Evolutionary conservation across 331 rosid species (phyloP).

Genomic region (Dryas integrifolia): DNA sequence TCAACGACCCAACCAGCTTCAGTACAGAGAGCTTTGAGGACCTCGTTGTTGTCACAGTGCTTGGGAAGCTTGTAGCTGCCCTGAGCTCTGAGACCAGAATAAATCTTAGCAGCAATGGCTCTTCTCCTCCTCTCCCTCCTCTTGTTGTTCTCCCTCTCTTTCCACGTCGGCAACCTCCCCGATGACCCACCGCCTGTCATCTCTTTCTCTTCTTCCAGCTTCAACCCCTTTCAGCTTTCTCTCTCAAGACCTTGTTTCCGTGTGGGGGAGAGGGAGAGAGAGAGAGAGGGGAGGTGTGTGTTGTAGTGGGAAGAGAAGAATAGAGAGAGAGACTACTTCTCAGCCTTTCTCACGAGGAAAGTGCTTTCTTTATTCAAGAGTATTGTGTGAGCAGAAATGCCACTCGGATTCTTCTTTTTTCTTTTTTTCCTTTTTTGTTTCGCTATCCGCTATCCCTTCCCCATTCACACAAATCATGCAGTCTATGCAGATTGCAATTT

Average conservation of each 20-base stretch:
- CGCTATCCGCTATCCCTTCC: too few relatives aligned
- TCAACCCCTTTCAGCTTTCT: not conserved
- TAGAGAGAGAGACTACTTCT: not conserved
- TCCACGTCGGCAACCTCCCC: conserved; percentile 88
- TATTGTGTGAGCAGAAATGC: conserved; percentile 20
- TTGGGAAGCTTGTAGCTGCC: conserved; percentile 92
- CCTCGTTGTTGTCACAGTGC: conserved; percentile 96
- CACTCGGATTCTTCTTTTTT: not conserved
- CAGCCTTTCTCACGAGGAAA: conserved; percentile 30
- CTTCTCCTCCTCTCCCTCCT: conserved; percentile 85
- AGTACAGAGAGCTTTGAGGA: conserved; percentile 79
- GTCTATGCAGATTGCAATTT: not conserved
- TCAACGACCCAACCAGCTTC: conserved; percentile 97
- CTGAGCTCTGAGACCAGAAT: conserved; percentile 77
- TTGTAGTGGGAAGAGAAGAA: not conserved
- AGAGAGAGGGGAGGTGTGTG: not conserved
- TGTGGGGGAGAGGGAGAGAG: not conserved
- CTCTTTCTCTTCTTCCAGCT: not conserved
- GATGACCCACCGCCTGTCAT: conserved; percentile 84
- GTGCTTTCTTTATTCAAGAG: conserved; percentile 31
- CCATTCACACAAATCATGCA: not conserved
- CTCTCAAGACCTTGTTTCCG: conserved; percentile 9
- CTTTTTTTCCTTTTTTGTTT: not conserved
- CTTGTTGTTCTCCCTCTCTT: conserved; percentile 96
- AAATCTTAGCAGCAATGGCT: conserved; percentile 95